These are phyloP conservation scores for Penicillium sp. DNA, from an alignment of 2,329 filamentous ascomycete species.

Conservation along the genomic window DNA sequence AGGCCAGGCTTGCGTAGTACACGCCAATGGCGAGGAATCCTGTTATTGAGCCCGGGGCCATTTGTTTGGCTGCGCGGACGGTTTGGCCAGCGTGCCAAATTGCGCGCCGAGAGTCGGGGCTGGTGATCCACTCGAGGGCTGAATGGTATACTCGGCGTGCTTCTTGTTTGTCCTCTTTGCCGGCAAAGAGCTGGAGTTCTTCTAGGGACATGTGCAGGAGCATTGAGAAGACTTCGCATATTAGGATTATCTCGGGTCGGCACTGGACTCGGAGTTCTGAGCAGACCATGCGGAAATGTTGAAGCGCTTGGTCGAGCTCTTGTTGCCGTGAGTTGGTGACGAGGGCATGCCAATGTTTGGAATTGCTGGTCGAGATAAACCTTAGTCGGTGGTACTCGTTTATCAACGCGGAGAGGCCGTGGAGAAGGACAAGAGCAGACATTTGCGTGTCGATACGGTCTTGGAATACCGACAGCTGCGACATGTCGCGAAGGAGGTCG, in stretches of 20 bases:
- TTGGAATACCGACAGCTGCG: constrained; percentile 55
- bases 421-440: constrained; percentile 64
- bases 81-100: constrained; percentile 72
- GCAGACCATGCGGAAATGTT: constrained; percentile 51
- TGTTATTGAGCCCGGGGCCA: constrained; percentile 59
- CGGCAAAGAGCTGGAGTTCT: constrained; percentile 49
- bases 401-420: constrained; percentile 68
- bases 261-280: constrained; percentile 21
- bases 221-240: constrained; percentile 39
- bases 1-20: constrained; percentile 69
- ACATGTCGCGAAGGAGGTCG: constrained; percentile 62
- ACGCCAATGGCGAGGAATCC: constrained; percentile 71
- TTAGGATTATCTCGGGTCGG: constrained; percentile 34
- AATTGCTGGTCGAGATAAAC: constrained; percentile 50
- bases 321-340: constrained; percentile 62
- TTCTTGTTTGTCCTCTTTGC: constrained; percentile 47
- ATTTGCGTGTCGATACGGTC: constrained; percentile 61
- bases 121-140: constrained; percentile 43
- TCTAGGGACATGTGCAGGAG: constrained; percentile 49
- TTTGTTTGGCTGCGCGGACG: constrained; percentile 61
- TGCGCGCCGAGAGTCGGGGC: constrained; percentile 44
- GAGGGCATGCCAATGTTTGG: constrained; percentile 46
- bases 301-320: constrained; percentile 64
- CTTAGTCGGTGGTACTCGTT: constrained; percentile 64
- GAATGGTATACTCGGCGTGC: constrained; percentile 40